Percentiles rank a stretch among this genome's conserved stretches.
These are phyloP conservation scores for Metschnikowia santaceciliae DNA, from an alignment of 805 yeast species.

Conservation along the genomic window DNA sequence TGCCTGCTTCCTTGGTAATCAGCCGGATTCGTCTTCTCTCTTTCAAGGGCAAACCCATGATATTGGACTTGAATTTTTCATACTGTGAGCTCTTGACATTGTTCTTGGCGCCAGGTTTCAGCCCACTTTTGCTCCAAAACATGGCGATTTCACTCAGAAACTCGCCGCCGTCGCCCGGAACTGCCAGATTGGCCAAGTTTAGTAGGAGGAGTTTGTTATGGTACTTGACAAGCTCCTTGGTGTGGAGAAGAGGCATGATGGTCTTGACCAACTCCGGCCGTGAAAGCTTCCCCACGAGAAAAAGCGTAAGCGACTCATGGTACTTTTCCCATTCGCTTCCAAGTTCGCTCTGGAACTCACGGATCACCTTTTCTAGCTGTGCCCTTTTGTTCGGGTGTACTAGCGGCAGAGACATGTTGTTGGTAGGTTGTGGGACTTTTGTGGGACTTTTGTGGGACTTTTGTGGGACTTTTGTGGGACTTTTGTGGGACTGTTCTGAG, in stretches of 20 bases:
- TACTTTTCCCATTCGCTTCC: slow-evolving; percentile 86
- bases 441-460: neutral
- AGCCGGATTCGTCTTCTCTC: slow-evolving; percentile 83
- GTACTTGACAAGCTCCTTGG: slow-evolving; percentile 44
- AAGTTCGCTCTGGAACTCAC: slow-evolving; percentile 65
- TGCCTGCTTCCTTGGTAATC: slow-evolving; percentile 80
- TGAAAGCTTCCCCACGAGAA: slow-evolving; percentile 75
- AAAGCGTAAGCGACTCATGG: slow-evolving; percentile 71
- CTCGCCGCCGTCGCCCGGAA: slow-evolving; percentile 44
- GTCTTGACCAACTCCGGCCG: slow-evolving; percentile 65
- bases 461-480: too few relatives aligned
- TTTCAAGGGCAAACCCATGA: slow-evolving; percentile 77
- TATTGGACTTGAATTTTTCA: slow-evolving; percentile 78
- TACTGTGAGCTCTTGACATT: slow-evolving; percentile 64
- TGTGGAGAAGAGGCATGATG: slow-evolving; percentile 51
- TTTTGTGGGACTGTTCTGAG: neutral
- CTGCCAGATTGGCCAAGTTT: slow-evolving; percentile 74
- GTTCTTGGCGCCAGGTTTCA: slow-evolving; percentile 28
- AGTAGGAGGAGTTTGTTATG: slow-evolving; percentile 84
- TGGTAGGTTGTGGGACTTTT: too few relatives aligned
- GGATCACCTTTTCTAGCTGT: slow-evolving; percentile 49
- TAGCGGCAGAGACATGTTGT: neutral
- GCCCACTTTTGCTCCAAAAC: slow-evolving; percentile 48
- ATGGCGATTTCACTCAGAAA: slow-evolving; percentile 39
- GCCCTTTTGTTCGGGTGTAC: slow-evolving; percentile 21